Evolutionary conservation across 805 yeast species (phyloP).

Genomic region (Schizosaccharomyces osmophilus): DNA sequence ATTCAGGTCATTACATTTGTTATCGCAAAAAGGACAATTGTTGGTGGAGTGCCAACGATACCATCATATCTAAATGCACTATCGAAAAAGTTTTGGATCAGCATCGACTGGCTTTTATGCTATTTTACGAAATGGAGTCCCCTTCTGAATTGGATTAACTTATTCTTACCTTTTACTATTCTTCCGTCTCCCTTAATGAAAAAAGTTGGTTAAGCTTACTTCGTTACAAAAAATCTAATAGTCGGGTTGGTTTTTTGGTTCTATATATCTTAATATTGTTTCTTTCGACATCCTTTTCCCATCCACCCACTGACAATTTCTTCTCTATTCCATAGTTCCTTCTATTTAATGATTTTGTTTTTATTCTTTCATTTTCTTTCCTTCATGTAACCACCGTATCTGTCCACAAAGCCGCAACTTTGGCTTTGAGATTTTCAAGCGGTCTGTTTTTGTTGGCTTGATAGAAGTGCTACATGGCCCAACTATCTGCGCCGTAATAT

Average conservation of each 20-base stretch:
- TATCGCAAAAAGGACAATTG: not conserved
- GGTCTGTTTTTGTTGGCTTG: not conserved
- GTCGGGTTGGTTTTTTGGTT: no score
- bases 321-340: not conserved
- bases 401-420: not conserved
- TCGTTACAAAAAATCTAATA: no score
- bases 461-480: not conserved
- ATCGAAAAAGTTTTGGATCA: not conserved
- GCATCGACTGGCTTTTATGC: not conserved
- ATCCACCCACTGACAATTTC: no score
- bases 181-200: no score
- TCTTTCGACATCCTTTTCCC: no score
- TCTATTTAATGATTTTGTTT: not conserved
- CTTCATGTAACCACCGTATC: slow-evolving; percentile 1
- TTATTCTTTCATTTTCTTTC: not conserved
- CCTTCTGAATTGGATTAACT: not conserved
- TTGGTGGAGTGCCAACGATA: not conserved
- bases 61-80: not conserved
- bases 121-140: not conserved
- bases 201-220: no score
- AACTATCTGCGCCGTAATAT: not conserved
- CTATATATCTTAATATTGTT: no score
- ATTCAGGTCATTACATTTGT: not conserved
- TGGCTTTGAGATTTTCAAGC: not conserved
- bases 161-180: not conserved